Evolutionary conservation across 208 protist genomes (phyloP).

Genomic region (Leishmania lainsoni): DNA sequence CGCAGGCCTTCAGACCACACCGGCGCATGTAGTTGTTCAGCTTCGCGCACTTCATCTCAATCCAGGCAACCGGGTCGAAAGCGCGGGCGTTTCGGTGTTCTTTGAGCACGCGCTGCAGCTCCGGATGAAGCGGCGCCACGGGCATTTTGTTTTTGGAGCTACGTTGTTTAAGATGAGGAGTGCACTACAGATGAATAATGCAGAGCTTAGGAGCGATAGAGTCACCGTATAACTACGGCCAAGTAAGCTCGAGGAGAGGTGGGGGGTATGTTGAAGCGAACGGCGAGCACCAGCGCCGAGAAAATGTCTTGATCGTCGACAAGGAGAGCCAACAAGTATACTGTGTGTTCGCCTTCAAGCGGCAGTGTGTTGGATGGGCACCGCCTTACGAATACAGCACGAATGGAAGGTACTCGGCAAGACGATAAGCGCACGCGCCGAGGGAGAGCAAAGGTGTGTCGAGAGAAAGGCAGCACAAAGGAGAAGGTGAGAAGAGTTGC

Average conservation of each 20-base stretch:
- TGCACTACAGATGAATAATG: too few relatives aligned
- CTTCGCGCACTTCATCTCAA: constrained; percentile 82
- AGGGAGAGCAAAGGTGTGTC: neutral
- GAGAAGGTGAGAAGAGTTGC: neutral
- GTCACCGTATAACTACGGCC: too few relatives aligned
- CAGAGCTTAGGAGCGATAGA: too few relatives aligned
- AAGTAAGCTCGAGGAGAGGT: too few relatives aligned
- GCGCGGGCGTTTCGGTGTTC: constrained; percentile 66
- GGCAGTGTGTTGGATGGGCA: neutral
- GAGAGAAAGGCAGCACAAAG: neutral
- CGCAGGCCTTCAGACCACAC: constrained; percentile 85
- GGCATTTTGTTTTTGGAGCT: constrained; percentile 33
- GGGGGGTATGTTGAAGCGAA: too few relatives aligned
- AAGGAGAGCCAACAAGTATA: too few relatives aligned
- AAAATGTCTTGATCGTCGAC: too few relatives aligned
- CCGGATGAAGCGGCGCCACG: constrained; percentile 53
- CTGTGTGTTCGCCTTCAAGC: neutral
- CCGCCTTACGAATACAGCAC: neutral
- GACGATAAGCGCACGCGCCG: neutral
- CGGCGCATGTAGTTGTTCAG: constrained; percentile 94
- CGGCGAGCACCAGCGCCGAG: too few relatives aligned
- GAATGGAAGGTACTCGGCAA: neutral
- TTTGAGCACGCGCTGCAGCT: constrained; percentile 64
- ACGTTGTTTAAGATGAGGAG: neutral
- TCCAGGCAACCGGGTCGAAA: constrained; percentile 88